Conservation (phyloP, 2,329 filamentous ascomycete genomes). For the Plenodomus lindquistii region DNA sequence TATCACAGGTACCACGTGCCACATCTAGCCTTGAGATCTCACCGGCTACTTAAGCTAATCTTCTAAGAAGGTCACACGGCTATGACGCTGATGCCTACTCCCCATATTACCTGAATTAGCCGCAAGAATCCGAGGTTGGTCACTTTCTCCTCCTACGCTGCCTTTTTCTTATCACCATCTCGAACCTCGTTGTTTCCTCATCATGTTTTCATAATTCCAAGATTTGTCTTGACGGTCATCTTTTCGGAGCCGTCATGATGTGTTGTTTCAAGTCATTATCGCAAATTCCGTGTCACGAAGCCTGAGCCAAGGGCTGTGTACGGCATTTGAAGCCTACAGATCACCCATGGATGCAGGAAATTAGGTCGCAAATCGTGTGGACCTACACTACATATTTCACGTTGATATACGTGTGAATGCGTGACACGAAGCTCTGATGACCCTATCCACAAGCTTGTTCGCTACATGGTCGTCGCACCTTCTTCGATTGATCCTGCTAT, state of each 20-base stretch:
- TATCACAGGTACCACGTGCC: conserved; percentile 26
- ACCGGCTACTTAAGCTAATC: not conserved
- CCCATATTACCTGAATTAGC: not conserved
- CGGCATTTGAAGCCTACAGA: no score
- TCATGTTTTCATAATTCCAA: not conserved
- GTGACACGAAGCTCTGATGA: not conserved
- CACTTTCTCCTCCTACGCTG: not conserved
- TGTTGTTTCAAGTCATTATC: no score
- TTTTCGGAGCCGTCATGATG: no score
- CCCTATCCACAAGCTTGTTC: not conserved
- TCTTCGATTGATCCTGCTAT: not conserved
- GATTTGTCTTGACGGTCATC: no score
- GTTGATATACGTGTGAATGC: no score
- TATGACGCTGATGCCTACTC: not conserved
- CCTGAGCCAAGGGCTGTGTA: no score
- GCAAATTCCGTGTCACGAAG: no score
- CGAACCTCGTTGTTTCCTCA: not conserved
- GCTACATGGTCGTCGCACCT: not conserved
- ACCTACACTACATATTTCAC: no score
- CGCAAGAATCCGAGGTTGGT: not conserved
- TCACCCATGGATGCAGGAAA: no score
- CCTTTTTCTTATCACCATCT: not conserved
- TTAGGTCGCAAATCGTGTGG: no score
- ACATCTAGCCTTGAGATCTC: not conserved
- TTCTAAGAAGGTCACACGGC: not conserved